phyloP scores from a whole-genome alignment of 805 yeast genomes.

The Starmerella bombi region DNA sequence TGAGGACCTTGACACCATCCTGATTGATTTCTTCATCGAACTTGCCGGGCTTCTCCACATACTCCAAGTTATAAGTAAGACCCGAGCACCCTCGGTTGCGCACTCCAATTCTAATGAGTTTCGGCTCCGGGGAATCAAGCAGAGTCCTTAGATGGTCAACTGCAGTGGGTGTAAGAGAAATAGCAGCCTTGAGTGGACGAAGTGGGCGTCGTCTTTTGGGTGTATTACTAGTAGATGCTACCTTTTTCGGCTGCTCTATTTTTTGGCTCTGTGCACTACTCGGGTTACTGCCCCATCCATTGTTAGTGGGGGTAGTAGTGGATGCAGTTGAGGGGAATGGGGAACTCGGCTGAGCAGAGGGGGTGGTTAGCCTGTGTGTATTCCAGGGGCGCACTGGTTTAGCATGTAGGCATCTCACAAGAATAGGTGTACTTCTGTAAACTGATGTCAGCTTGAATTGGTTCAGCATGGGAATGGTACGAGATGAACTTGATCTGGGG shows the following conservation, averaged over 20 bases:
- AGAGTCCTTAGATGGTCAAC: slow-evolving; percentile 53
- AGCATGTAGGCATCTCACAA: slow-evolving; percentile 12
- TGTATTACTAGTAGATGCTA: slow-evolving; percentile 15
- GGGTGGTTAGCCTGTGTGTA: slow-evolving; percentile 18
- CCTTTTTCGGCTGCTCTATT: neutral
- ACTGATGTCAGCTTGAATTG: too few species aligned
- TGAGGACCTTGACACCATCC: slow-evolving; percentile 82
- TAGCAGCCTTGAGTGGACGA: slow-evolving; percentile 80
- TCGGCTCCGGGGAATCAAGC: slow-evolving; percentile 70
- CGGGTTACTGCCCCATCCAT: too few species aligned
- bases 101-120: slow-evolving; percentile 86
- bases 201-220: slow-evolving; percentile 36
- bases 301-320: neutral
- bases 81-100: slow-evolving; percentile 96
- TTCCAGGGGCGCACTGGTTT: slow-evolving; percentile 21
- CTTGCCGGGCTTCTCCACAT: slow-evolving; percentile 81
- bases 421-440: neutral
- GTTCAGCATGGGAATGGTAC: too few species aligned
- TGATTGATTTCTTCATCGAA: slow-evolving; percentile 86
- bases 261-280: too few species aligned
- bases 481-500: too few species aligned
- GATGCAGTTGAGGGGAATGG: neutral
- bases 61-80: slow-evolving; percentile 76
- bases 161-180: slow-evolving; percentile 67
- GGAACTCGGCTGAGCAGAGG: neutral